Base-by-base conservation (phyloP, 805 yeast species). In the Wickerhamiella occidentalis region DNA sequence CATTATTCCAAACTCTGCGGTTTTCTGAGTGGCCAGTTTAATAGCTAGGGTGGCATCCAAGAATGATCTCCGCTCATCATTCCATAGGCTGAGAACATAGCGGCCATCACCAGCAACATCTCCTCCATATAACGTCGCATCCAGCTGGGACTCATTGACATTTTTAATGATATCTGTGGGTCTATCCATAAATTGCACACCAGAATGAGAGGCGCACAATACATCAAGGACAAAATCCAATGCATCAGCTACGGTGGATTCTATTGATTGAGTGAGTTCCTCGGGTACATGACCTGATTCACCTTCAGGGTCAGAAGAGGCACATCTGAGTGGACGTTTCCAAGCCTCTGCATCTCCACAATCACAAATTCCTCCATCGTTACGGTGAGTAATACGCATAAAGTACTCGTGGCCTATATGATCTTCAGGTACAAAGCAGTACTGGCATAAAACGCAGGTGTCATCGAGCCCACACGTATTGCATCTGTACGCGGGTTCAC, bases 291-390 rank as follows among this genome's bases (percentile, higher is more conserved):
- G 4, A n/a, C 19, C 45, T 13, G 33, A 7, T 13, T 30, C 40
- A 19, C 12, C 15, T 19, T 23, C 21, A 9, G n/a, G 52, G 11
- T 55, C 52, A 36, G 63, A 65, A 44, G 71, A 60, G 17, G 69
- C 68, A 61, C 95, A 85, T 12, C 67, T 58, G 40, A 78, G 67
- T 1, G 70, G 64, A 13, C 63, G 63, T 3, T 69, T 73, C 87
- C 94, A 86, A 0, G 94, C 94, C 59, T 84, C 94, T 0, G 79
- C 76, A 58, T 86, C 95, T 3, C 95, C 95, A 63, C 95, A 85
- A 59, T 85, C 95, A 62, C 94, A 83, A 17, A 81, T 82, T 0
- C 92, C 92, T 35, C 88, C 85, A 51, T 76, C 76, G 52, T 72
- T 82, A 19, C 65, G 58, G 47, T 84, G 69, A 40, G 76, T 76